Evolutionary conservation across 2,329 filamentous ascomycete genomes (phyloP).

Genomic region (Coniochaeta pulveracea): DNA sequence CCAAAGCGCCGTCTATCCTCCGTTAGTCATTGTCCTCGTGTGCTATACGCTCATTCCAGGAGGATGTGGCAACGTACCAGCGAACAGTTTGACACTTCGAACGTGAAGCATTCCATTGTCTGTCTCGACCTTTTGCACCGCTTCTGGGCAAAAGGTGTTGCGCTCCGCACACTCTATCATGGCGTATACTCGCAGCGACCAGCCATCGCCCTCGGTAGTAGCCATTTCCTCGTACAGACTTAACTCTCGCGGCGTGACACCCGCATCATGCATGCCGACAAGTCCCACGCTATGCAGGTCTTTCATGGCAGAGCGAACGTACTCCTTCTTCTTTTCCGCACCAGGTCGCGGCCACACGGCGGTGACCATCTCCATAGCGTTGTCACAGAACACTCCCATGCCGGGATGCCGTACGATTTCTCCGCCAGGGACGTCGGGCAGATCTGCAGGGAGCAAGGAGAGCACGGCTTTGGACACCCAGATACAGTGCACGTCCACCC

Average conservation of each 20-base stretch:
- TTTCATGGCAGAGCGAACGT: constrained; percentile 48
- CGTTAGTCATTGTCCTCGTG: no score
- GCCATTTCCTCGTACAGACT: constrained; percentile 39
- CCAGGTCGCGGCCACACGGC: constrained; percentile 45
- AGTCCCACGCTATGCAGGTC: constrained; percentile 53
- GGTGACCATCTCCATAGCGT: constrained; percentile 54
- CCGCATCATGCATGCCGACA: constrained; percentile 60
- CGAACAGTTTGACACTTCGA: constrained; percentile 58
- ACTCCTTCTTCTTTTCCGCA: constrained; percentile 37
- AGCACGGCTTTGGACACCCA: constrained; percentile 58
- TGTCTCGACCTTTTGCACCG: constrained; percentile 30
- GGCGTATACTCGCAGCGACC: constrained; percentile 53
- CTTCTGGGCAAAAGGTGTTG: constrained; percentile 50
- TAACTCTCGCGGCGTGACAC: constrained; percentile 43
- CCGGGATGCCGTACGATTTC: constrained; percentile 51
- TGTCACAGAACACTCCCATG: constrained; percentile 61
- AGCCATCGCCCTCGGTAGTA: constrained; percentile 26
- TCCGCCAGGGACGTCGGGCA: constrained; percentile 48
- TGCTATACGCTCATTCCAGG: no score
- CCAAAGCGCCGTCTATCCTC: constrained; percentile 61
- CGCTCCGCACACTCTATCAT: constrained; percentile 57
- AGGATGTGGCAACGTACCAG: constrained; percentile 34
- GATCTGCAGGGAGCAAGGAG: constrained; percentile 40
- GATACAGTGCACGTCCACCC: constrained; percentile 59
- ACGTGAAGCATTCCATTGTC: constrained; percentile 41